Evolutionary conservation across 352 stramenopile species (phyloP).

Genomic region (Phytophthora meadii): DNA sequence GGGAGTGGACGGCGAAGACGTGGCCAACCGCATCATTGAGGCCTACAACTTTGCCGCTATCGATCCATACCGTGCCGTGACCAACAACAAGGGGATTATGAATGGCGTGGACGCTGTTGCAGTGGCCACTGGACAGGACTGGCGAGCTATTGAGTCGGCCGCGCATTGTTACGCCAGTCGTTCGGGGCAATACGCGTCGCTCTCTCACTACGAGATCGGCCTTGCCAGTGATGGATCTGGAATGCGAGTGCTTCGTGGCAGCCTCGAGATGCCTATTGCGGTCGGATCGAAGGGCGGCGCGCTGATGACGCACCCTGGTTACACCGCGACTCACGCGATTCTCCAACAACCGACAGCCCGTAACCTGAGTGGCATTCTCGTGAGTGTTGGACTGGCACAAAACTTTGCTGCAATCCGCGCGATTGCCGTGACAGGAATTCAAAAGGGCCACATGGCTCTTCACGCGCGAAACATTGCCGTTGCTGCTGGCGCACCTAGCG

Average conservation of each 20-base stretch:
- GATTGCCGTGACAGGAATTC: conserved; percentile 88
- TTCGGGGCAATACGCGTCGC: conserved; percentile 78
- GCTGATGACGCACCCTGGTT: conserved; percentile 83
- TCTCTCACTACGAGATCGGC: conserved; percentile 78
- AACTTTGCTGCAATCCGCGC: conserved; percentile 89
- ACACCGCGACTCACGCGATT: conserved; percentile 80
- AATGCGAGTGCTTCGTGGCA: conserved; percentile 65
- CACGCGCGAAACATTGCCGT: conserved; percentile 89
- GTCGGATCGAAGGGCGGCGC: conserved; percentile 87
- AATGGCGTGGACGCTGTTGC: conserved; percentile 87
- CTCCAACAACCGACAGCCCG: conserved; percentile 72
- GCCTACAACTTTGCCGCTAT: conserved; percentile 87
- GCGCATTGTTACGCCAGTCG: conserved; percentile 86
- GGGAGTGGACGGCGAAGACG: conserved; percentile 73
- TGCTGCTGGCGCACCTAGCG: conserved; percentile 74
- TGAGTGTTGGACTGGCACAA: conserved; percentile 85
- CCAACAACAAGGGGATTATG: conserved; percentile 93
- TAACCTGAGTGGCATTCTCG: conserved; percentile 70
- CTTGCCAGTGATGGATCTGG: conserved; percentile 44
- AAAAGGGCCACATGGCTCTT: conserved; percentile 89
- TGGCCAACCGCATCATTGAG: conserved; percentile 82
- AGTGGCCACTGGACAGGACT: conserved; percentile 87
- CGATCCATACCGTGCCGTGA: conserved; percentile 86
- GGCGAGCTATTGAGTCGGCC: conserved; percentile 82
- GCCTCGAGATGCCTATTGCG: conserved; percentile 79